Percentiles rank a stretch among this genome's conserved stretches.
Evolutionary conservation across 139 green algal species (phyloP).

Genomic region (Asterochloris sp.): DNA sequence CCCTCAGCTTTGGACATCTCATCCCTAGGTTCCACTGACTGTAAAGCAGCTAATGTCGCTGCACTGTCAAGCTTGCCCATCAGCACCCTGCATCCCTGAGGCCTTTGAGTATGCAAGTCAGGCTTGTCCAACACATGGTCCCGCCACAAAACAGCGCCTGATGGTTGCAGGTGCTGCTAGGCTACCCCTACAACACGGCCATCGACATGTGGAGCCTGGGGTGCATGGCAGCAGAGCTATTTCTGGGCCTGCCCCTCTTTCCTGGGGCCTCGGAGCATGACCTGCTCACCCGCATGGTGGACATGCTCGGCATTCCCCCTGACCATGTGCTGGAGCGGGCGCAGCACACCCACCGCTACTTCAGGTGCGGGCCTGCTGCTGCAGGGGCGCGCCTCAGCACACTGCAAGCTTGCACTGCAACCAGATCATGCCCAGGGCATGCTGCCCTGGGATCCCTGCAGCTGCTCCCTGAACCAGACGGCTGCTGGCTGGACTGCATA

Average conservation of each 20-base stretch:
- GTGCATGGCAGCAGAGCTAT: constrained; percentile 93
- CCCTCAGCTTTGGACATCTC: background rate
- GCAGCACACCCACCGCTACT: constrained; percentile 79
- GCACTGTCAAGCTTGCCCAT: background rate
- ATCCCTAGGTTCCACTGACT: background rate
- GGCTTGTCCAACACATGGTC: background rate
- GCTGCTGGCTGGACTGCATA: too few relatives aligned
- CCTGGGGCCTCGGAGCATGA: constrained; percentile 91
- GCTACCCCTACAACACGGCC: constrained; percentile 70
- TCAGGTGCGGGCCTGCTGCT: constrained; percentile 26
- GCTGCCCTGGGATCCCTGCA: background rate
- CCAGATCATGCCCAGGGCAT: background rate
- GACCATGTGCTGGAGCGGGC: constrained; percentile 57
- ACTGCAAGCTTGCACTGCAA: background rate
- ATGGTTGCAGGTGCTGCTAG: constrained; percentile 69
- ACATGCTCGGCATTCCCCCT: constrained; percentile 77
- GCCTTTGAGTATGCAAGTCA: background rate
- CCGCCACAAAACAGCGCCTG: background rate
- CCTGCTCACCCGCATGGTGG: constrained; percentile 82
- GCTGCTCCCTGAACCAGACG: too few relatives aligned
- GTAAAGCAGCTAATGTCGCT: background rate
- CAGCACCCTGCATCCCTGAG: background rate
- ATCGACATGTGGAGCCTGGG: constrained; percentile 98
- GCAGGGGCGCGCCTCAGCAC: background rate
- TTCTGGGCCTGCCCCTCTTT: constrained; percentile 93